Evolutionary conservation across 2,329 filamentous ascomycete species (phyloP).

Genomic region (Aspergillus luchuensis): DNA sequence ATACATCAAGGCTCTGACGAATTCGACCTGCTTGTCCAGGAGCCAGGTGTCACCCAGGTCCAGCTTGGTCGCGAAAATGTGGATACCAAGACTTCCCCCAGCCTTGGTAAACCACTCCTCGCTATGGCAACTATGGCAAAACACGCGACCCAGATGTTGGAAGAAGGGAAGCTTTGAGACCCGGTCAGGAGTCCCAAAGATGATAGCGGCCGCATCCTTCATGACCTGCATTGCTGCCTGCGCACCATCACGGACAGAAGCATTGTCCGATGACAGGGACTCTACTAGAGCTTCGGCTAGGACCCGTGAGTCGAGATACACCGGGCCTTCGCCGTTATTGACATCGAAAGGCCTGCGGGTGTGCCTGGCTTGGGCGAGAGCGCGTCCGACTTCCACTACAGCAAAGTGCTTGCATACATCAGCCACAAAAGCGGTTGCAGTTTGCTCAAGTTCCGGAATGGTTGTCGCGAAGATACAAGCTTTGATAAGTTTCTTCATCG

Average conservation of each 20-base stretch:
- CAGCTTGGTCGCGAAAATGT: conserved; percentile 80
- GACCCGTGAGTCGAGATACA: conserved; percentile 82
- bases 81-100: conserved; percentile 87
- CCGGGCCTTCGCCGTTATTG: conserved; percentile 78
- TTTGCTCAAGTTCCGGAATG: conserved; percentile 74
- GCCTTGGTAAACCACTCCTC: conserved; percentile 99
- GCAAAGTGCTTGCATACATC: conserved; percentile 89
- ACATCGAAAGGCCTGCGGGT: conserved; percentile 79
- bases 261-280: conserved; percentile 81
- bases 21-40: conserved; percentile 77
- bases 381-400: conserved; percentile 82
- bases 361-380: conserved; percentile 79
- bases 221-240: conserved; percentile 76
- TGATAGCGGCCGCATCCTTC: conserved; percentile 71
- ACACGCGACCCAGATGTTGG: conserved; percentile 74
- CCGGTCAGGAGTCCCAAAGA: conserved; percentile 74
- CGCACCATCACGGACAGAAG: conserved; percentile 77
- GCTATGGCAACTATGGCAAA: conserved; percentile 93
- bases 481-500: conserved; percentile 83
- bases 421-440: conserved; percentile 72
- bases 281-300: conserved; percentile 89
- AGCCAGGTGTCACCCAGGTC: conserved; percentile 85
- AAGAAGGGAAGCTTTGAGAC: conserved; percentile 83
- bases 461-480: conserved; percentile 84
- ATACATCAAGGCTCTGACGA: conserved; percentile 88